Evolutionary conservation across 2,329 filamentous ascomycete genomes (phyloP), one percentile per base, ranked within the genome.

Genomic region (Immersiporthe knoxdaviesiana): DNA sequence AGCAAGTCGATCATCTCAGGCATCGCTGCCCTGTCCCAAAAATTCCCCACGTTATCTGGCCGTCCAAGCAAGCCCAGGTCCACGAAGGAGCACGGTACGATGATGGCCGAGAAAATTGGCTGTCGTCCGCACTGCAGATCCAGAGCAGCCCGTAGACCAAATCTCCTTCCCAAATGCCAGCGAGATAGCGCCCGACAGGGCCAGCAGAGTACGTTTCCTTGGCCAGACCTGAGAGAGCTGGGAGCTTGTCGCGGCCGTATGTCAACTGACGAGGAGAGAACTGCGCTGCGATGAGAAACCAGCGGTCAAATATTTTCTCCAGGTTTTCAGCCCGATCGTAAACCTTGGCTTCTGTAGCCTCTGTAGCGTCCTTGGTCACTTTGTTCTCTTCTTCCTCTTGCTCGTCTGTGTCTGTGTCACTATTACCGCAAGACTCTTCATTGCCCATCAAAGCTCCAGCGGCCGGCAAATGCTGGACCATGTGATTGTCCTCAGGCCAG

Each of bases 111-210:
- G 59, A 47, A 18, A 47, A 47, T 18, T 47, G 44, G 18, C 44
- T 18, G 44, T 47, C 44, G 44, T 47, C 21, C 16, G 44, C 44
- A 47, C 14, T 18, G 44, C 44, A 47, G 14, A n/a, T 30, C 59
- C 59, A 62, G 10, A 62, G n/a, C 7, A 62, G 21, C 4, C 35
- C 59, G 37, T 41, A 37, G 21, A 37, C 21, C 4, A 62, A 37
- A 27, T 62, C 59, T 3, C 39, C 37, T 37, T 62, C 59, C 59
- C 59, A 62, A 14, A 62, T 35, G n/a, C 59, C 59, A 16, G 59
- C 59, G 21, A 62, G 59, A 14, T 62, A 62, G 10, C 37, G 39
- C 24, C 59, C 59, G 21, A 62, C 59, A 39, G 39, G 39, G n/a
- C 59, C 39, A 5, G 39, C 10, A n/a, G 59, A n/a, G 47, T 37